Base-by-base conservation (phyloP, 2,329 filamentous ascomycete genomes). In the Verticillium nonalfalfae region DNA sequence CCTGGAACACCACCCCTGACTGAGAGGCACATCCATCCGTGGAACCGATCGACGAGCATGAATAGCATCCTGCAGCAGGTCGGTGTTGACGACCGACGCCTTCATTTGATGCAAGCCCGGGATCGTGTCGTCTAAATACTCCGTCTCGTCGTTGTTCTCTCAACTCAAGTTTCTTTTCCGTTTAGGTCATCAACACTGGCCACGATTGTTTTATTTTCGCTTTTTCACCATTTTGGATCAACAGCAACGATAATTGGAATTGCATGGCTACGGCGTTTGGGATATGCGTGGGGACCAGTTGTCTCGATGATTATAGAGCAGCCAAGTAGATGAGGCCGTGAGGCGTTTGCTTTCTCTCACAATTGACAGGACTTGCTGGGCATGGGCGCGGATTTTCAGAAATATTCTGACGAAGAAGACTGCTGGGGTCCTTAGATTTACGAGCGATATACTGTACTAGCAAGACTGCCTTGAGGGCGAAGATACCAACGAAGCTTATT, bases 81-180 rank as follows among this genome's bases (percentile, higher is more conserved):
- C 4, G 57, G 61, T n/a, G 50, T 58, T 3, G 64, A 64, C 5
- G 64, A 65, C 35, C 66, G 71, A 58, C 70, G 75, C 52, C 63
- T 76, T 56, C 73, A 75, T 11, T 60, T 77, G 9, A 63, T 76
- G 64, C 74, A 74, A 66, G 69, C 73, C 40, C 72, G 73, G 61
- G 71, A 75, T 68, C 68, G 72, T 62, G 65, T 74, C 66, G 65
- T 68, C 33, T 71, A 21, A 56, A 7, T 3, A 13, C 1, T 36
- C 2, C 9, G 35, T n/a, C 3, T 26, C 55, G 14, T 31, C 21
- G 38, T 56, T 35, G 21, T 56, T 50, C n/a, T 50, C 18, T 50
- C 39, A 40, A 40, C 39, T 50, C 45, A 54, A n/a, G 11, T 54
- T 52, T 26, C 10, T 58, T 52, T n/a, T n/a, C 36, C 59, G 18